Evolutionary conservation across 768 basidiomycete genomes (phyloP).

Genomic region (Fomitopsis serialis): DNA sequence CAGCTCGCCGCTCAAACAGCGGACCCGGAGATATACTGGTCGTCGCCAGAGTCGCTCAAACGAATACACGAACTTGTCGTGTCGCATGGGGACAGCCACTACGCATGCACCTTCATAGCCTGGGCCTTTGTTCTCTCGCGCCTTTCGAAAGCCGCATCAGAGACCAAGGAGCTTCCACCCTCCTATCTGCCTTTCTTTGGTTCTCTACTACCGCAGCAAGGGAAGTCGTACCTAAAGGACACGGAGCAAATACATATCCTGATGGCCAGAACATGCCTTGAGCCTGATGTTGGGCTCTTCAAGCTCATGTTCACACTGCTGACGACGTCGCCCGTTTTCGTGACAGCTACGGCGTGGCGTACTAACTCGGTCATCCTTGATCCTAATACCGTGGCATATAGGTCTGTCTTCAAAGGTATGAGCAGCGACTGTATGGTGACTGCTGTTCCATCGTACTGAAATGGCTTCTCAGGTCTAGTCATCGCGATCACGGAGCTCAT

Average conservation of each 20-base stretch:
- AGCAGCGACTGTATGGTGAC: not conserved
- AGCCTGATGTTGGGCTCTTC: slow-evolving; percentile 57
- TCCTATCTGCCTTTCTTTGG: slow-evolving; percentile 54
- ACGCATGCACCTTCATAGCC: slow-evolving; percentile 65
- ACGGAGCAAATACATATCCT: slow-evolving; percentile 47
- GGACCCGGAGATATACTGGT: slow-evolving; percentile 48
- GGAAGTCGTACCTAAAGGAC: slow-evolving; percentile 46
- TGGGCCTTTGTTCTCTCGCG: slow-evolving; percentile 84
- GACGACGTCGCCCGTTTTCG: slow-evolving; percentile 70
- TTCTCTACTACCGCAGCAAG: slow-evolving; percentile 36
- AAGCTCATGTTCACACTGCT: slow-evolving; percentile 49
- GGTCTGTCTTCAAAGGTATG: slow-evolving; percentile 81
- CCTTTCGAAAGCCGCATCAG: slow-evolving; percentile 39
- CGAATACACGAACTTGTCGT: slow-evolving; percentile 65
- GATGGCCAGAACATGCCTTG: slow-evolving; percentile 57
- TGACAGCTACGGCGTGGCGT: slow-evolving; percentile 66
- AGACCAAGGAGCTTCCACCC: slow-evolving; percentile 46
- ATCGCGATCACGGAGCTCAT: slow-evolving; percentile 70
- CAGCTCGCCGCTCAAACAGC: slow-evolving; percentile 48
- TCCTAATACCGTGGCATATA: slow-evolving; percentile 72
- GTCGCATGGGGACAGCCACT: slow-evolving; percentile 55
- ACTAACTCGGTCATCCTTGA: slow-evolving; percentile 65
- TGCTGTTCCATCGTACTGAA: slow-evolving; percentile 5
- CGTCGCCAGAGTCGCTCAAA: slow-evolving; percentile 58
- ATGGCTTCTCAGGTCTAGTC: slow-evolving; percentile 52